Conservation (phyloP, 805 yeast species). For the Metschnikowia drakensbergensis region DNA sequence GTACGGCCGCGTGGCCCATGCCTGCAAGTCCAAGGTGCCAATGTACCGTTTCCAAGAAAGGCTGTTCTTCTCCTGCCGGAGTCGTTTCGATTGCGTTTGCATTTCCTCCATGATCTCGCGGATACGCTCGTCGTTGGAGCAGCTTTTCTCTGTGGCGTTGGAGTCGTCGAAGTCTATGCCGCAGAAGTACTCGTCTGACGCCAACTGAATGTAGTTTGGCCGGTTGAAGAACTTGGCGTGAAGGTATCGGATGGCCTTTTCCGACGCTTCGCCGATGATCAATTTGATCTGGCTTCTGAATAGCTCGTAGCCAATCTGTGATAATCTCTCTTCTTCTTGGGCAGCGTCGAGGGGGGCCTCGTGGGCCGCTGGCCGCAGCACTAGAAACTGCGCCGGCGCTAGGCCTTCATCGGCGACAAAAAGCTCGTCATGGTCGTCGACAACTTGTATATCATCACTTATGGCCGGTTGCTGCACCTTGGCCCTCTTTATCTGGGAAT, state of each 20-base stretch:
- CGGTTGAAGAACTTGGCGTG: slow-evolving; percentile 16
- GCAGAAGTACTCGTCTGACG: slow-evolving; percentile 16
- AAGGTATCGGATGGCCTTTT: slow-evolving; percentile 6
- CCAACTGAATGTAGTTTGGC: slow-evolving; percentile 18
- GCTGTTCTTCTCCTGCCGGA: slow-evolving; percentile 6
- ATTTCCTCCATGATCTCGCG: slow-evolving; percentile 10
- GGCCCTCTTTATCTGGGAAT: neutral
- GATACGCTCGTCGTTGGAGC: slow-evolving; percentile 4
- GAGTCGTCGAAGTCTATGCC: slow-evolving; percentile 9
- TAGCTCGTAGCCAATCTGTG: slow-evolving; percentile 16
- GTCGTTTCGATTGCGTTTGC: slow-evolving; percentile 10
- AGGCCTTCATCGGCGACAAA: slow-evolving; percentile 10
- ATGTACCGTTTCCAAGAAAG: slow-evolving; percentile 43
- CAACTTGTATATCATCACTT: neutral
- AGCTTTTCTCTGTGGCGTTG: neutral
- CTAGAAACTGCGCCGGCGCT: neutral
- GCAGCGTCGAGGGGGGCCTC: neutral
- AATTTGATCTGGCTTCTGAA: slow-evolving; percentile 15
- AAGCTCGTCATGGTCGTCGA: neutral
- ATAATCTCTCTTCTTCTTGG: slow-evolving; percentile 2
- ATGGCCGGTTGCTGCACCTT: neutral
- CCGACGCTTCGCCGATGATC: slow-evolving; percentile 14
- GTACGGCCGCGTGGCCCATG: slow-evolving; percentile 72
- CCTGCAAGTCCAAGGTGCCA: slow-evolving; percentile 58
- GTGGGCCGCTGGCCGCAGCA: neutral